Conservation (phyloP, 2,329 filamentous ascomycete genomes). For the Verruconis gallopava region DNA sequence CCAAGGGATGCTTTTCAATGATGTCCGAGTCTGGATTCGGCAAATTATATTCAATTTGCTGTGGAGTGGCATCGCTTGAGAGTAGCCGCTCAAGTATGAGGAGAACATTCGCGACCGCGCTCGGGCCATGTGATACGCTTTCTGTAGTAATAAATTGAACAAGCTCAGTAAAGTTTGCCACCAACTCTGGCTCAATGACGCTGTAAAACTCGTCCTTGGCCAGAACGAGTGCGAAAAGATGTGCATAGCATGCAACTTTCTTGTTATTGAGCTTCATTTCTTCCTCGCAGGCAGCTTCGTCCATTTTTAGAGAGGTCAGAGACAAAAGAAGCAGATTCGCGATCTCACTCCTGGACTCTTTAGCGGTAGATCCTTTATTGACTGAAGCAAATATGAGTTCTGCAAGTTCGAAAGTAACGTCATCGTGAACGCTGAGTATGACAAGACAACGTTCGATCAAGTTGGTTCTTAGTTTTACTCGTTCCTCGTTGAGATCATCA, state of each 20-base stretch:
- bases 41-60: slow-evolving; percentile 56
- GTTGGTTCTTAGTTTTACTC: slow-evolving; percentile 57
- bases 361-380: slow-evolving; percentile 44
- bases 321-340: slow-evolving; percentile 74
- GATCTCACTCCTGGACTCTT: slow-evolving; percentile 54
- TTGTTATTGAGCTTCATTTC: slow-evolving; percentile 39
- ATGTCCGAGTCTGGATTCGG: slow-evolving; percentile 33
- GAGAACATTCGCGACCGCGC: slow-evolving; percentile 85
- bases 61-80: slow-evolving; percentile 75
- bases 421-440: slow-evolving; percentile 74
- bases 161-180: slow-evolving; percentile 62
- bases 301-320: slow-evolving; percentile 53
- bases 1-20: slow-evolving; percentile 39
- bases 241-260: slow-evolving; percentile 82
- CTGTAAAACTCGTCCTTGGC: slow-evolving; percentile 73
- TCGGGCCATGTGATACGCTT: slow-evolving; percentile 56
- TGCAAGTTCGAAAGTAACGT: slow-evolving; percentile 79
- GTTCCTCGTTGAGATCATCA: slow-evolving; percentile 67
- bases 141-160: slow-evolving; percentile 66
- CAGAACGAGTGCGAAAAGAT: slow-evolving; percentile 76
- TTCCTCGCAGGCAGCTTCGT: slow-evolving; percentile 30
- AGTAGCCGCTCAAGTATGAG: slow-evolving; percentile 82
- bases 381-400: slow-evolving; percentile 70
- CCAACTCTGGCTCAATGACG: slow-evolving; percentile 59
- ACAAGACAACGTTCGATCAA: slow-evolving; percentile 85